Base-by-base conservation (phyloP, 1,284 basidiomycete genomes). In the Amylostereum areolatum region DNA sequence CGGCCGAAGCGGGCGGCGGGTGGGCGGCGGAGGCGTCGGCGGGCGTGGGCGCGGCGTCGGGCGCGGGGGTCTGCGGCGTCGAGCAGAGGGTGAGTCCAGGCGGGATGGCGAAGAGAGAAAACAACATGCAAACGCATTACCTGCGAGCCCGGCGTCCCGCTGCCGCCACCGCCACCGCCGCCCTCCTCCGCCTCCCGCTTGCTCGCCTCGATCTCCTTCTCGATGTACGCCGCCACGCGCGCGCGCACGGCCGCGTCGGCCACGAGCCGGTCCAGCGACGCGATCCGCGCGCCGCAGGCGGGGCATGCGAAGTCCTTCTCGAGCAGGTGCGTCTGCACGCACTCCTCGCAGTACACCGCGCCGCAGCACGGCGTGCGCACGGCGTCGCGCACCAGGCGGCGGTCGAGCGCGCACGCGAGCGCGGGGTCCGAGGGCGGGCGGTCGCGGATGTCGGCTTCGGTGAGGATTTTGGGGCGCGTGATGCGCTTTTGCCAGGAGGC, bases 291-390 rank as follows among this genome's bases (percentile, higher is more conserved):
- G 57, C 83, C 79, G 66, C 95, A 97, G 53, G 83, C 81, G 10
- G 91, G 92, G 67, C 94, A 97, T 51, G 87, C 73, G 67, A 97
- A 96, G 69, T 95, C 92, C 67, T 91, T 84, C 65, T 97, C 93
- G 54, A 95, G 78, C 46, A 97, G 74, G 68, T 93, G 79, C 36
- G 87, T 91, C 66, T 92, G 87, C 54, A 97, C 89, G 71, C 93
- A 97, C 64, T 97, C 93, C 68, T 97, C 92, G 73, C 94, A 97
- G 69, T 89, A 97, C n/a, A 79, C 65, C 40, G 85, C 89, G 58
- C 80, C 79, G 73, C 94, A 97, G 68, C 94, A 97, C 2, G 94
- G 93, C 3, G 86, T 92, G 67, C 89, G 86, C 60, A 93, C 88
- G 43, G 92, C 90, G 61, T 95, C 91, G 59, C 85, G 84, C 64